Conservation (phyloP, 306 rosid genomes). For the Citrullus mucosospermus region DNA sequence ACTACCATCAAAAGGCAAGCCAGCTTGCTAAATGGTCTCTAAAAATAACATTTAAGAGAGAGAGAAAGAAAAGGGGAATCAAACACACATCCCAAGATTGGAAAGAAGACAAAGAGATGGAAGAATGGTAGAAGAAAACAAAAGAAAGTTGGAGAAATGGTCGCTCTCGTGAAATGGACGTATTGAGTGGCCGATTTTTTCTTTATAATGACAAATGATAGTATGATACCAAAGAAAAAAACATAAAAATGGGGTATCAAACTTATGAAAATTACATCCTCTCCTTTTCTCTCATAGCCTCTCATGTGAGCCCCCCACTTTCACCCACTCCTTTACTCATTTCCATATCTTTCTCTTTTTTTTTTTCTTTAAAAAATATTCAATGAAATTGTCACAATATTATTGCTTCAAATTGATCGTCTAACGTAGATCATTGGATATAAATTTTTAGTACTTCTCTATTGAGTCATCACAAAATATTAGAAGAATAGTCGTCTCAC, state of each 20-base stretch:
- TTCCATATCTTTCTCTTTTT: neutral
- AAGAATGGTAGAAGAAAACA: conserved; percentile 44
- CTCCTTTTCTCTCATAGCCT: neutral
- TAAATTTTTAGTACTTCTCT: no score
- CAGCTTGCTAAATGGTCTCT: neutral
- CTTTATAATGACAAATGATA: neutral
- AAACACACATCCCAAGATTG: conserved; percentile 63
- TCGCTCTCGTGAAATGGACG: conserved; percentile 61
- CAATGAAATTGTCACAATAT: no score
- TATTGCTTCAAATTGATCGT: no score
- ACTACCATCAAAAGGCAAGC: neutral
- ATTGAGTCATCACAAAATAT: no score
- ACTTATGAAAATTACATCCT: neutral
- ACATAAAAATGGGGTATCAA: neutral
- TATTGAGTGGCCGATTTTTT: neutral
- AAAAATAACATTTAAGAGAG: neutral
- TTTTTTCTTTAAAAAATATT: no score
- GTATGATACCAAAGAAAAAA: neutral
- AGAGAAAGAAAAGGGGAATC: conserved; percentile 16
- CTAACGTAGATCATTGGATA: no score
- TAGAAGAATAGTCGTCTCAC: no score
- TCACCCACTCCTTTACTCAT: conserved; percentile 3
- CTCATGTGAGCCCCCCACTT: conserved; percentile 20
- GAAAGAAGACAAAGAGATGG: conserved; percentile 62
- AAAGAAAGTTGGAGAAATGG: conserved; percentile 42